Percentiles rank a stretch among this genome's conserved stretches.
phyloP scores from a whole-genome alignment of 192 early-diverging fungal species.

The Nowakowskiella sp. region DNA sequence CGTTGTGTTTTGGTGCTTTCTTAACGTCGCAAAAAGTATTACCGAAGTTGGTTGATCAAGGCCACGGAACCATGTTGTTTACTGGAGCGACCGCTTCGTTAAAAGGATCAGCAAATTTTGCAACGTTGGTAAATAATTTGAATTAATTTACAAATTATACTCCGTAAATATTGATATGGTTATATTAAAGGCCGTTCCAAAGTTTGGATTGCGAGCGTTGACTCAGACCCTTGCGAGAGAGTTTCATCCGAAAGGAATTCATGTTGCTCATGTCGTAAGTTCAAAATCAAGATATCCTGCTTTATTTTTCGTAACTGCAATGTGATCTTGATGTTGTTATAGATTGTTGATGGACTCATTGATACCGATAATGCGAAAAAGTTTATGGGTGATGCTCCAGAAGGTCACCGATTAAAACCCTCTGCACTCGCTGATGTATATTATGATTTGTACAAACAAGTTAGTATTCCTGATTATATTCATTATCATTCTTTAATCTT shows the following conservation, averaged over 20 bases:
- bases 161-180: neutral
- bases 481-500: too few relatives aligned
- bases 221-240: conserved; percentile 26
- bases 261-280: conserved; percentile 29
- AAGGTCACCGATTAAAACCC: conserved; percentile 16
- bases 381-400: conserved; percentile 8
- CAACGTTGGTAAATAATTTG: too few relatives aligned
- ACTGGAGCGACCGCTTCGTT: conserved; percentile 28
- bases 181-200: conserved; percentile 19
- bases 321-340: too few relatives aligned
- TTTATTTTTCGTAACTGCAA: too few relatives aligned
- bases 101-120: too few relatives aligned
- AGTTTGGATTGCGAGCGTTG: conserved; percentile 19
- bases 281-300: too few relatives aligned
- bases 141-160: too few relatives aligned
- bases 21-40: conserved; percentile 10
- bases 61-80: conserved; percentile 22
- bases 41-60: conserved; percentile 19
- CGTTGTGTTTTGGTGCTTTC: conserved; percentile 8
- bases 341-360: conserved; percentile 26
- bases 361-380: conserved; percentile 6
- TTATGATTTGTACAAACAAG: conserved; percentile 23
- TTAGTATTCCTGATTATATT: too few relatives aligned
- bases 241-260: conserved; percentile 24
- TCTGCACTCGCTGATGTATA: conserved; percentile 13